Percentiles rank a stretch among this genome's conserved stretches.
Evolutionary conservation across 116 monocot species (phyloP).

Genomic region (Posidonia oceanica): DNA sequence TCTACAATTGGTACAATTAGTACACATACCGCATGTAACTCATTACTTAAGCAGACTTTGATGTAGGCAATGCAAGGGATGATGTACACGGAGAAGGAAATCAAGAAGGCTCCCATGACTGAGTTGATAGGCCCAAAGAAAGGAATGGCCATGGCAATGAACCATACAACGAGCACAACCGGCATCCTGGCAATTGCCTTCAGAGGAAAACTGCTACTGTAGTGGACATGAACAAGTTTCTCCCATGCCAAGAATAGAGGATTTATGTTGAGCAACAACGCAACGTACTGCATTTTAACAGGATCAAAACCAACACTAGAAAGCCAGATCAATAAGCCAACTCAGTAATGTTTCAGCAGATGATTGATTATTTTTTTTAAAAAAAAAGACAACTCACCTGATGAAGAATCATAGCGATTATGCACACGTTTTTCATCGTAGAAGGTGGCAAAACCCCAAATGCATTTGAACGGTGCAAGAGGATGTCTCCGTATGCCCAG

Average conservation of each 20-base stretch:
- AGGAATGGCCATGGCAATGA: constrained; percentile 14
- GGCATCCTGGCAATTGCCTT: constrained; percentile 13
- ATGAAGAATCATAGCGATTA: constrained; percentile 16
- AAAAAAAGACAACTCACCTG: constrained; percentile 3
- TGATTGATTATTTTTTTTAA: too few relatives aligned
- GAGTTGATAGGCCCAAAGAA: constrained; percentile 16
- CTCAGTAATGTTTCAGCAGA: too few relatives aligned
- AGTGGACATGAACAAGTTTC: constrained; percentile 8
- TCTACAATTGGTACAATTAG: too few relatives aligned
- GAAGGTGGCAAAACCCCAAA: constrained; percentile 16
- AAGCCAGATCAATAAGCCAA: neutral
- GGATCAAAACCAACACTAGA: neutral
- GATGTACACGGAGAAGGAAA: constrained; percentile 13
- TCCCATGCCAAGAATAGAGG: constrained; percentile 18
- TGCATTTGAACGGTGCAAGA: constrained; percentile 9
- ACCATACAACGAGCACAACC: constrained; percentile 14
- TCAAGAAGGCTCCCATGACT: constrained; percentile 12
- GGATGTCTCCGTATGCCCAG: constrained; percentile 14
- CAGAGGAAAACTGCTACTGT: constrained; percentile 5
- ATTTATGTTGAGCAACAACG: constrained; percentile 9
- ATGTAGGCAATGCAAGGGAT: constrained; percentile 11
- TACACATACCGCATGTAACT: constrained; percentile 9
- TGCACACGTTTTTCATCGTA: constrained; percentile 13
- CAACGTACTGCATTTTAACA: constrained; percentile 4
- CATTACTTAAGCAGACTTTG: constrained; percentile 1